Evolutionary conservation across 2,329 filamentous ascomycete genomes (phyloP), one percentile per base, ranked within the genome.

Genomic region (Paecilomyces variotii): DNA sequence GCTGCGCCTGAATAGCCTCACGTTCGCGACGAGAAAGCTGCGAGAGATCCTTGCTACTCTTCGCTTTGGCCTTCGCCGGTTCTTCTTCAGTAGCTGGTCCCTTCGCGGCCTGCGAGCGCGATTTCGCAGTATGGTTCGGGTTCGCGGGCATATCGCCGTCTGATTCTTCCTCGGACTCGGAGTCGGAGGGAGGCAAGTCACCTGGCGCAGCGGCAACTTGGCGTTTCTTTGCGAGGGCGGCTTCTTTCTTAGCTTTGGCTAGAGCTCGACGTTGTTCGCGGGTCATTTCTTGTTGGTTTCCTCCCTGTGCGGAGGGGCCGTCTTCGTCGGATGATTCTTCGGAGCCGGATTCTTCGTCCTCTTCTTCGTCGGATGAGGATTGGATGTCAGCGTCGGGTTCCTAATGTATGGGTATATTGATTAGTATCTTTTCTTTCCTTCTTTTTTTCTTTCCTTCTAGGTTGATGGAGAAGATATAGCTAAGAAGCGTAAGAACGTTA

Each of bases 191-290:
- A 2, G 91, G 93, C 65, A 97, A 75, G 71, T 97, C 93, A 67
- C 93, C 93, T 7, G 91, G 88, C 69, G 91, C 87, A 28, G 92
- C 87, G 32, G 83, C 79, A 60, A 84, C 84, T 61, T 85, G 82
- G 72, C 87, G 87, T 75, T 88, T 86, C 71, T 83, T 87, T 57
- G 88, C 88, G 71, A 92, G 89, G 64, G 92, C 93, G 25, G 91
- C 92, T 68, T 90, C 88, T 78, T 97, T 97, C 74, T 88, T 89
- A 60, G 91, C 90, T 78, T 96, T 96, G 69, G 92, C 91, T 61
- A 87, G 86, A 54, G 90, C 88, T 72, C 87, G 89, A 72, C 94
- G 92, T 73, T 95, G 86, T 73, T 97, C 92, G 70, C 94, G 91
- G 62, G 85, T 91, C 77, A 90, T 75, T 52, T 85, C 73, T 63